Evolutionary conservation across 2,329 filamentous ascomycete species (phyloP).

Genomic region (Mycocentrospora acerina): DNA sequence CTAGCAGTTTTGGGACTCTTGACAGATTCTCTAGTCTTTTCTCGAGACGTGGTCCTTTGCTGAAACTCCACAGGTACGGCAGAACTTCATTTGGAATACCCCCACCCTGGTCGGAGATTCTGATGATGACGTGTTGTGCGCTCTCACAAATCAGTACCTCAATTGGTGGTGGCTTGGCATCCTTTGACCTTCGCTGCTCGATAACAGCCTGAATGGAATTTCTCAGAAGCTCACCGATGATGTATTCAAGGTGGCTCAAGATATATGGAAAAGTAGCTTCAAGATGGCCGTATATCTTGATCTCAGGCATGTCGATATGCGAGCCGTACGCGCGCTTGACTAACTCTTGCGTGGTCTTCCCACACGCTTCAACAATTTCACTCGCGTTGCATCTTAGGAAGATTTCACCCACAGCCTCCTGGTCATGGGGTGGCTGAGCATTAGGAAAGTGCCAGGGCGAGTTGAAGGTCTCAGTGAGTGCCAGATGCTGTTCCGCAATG

Average conservation of each 20-base stretch:
- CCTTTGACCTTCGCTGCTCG: conserved; percentile 62
- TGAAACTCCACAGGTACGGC: conserved; percentile 94
- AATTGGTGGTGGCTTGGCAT: conserved; percentile 71
- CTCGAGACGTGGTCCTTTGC: conserved; percentile 80
- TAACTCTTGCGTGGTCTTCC: conserved; percentile 71
- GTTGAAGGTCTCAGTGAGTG: conserved; percentile 91
- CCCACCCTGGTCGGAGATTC: conserved; percentile 92
- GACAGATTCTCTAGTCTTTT: conserved; percentile 80
- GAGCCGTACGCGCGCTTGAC: conserved; percentile 74
- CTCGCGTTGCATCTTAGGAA: conserved; percentile 90
- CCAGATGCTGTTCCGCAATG: conserved; percentile 95
- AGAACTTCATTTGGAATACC: conserved; percentile 83
- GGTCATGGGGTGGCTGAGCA: conserved; percentile 61
- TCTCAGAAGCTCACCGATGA: conserved; percentile 88
- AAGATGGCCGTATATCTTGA: conserved; percentile 80
- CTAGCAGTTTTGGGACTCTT: conserved; percentile 86
- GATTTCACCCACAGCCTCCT: conserved; percentile 93
- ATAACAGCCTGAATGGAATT: conserved; percentile 94
- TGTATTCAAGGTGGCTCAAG: conserved; percentile 93
- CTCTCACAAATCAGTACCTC: conserved; percentile 94
- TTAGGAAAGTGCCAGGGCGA: conserved; percentile 86
- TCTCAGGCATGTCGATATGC: conserved; percentile 71
- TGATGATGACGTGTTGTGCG: conserved; percentile 90
- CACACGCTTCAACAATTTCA: conserved; percentile 84
- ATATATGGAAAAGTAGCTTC: conserved; percentile 95